Evolutionary conservation across 345 rosid species (phyloP).

Genomic region (Dipteronia sinensis): DNA sequence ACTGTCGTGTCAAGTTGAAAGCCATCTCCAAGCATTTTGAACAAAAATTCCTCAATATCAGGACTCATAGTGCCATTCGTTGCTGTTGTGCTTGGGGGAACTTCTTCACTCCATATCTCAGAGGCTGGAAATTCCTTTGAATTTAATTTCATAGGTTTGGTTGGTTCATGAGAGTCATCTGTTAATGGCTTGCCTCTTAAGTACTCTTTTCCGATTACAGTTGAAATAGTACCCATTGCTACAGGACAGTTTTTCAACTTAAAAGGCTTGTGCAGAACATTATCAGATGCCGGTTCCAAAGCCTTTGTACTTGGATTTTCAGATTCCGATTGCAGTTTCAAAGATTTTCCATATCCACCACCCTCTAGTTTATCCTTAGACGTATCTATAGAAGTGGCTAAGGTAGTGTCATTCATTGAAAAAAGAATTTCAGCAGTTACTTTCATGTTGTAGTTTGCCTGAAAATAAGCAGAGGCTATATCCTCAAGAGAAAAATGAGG

Average conservation of each 20-base stretch:
- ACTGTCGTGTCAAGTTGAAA: slow-evolving; percentile 50
- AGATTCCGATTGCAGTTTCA: no score
- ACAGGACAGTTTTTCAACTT: slow-evolving; percentile 35
- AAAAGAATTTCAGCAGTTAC: slow-evolving; percentile 47
- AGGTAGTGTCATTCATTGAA: slow-evolving; percentile 29
- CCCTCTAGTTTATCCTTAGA: slow-evolving; percentile 9
- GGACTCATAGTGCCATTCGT: slow-evolving; percentile 20
- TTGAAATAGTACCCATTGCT: slow-evolving; percentile 50
- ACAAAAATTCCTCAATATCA: slow-evolving; percentile 52
- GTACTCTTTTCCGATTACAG: slow-evolving; percentile 50
- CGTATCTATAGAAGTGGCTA: background rate
- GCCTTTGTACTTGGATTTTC: background rate
- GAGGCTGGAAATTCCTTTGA: slow-evolving; percentile 46
- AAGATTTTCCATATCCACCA: background rate
- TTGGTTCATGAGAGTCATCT: slow-evolving; percentile 30
- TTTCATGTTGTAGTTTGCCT: slow-evolving; percentile 36
- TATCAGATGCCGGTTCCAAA: slow-evolving; percentile 8
- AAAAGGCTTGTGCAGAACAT: slow-evolving; percentile 17
- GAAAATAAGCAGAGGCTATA: slow-evolving; percentile 45
- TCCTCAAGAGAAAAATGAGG: slow-evolving; percentile 50
- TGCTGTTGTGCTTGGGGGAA: slow-evolving; percentile 12
- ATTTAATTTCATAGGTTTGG: slow-evolving; percentile 52
- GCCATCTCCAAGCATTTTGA: slow-evolving; percentile 56
- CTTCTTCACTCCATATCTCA: slow-evolving; percentile 38
- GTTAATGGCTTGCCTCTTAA: slow-evolving; percentile 29